These are phyloP conservation scores for Ustilago trichophora DNA, from an alignment of 1,284 basidiomycete genomes.

Conservation along the genomic window DNA sequence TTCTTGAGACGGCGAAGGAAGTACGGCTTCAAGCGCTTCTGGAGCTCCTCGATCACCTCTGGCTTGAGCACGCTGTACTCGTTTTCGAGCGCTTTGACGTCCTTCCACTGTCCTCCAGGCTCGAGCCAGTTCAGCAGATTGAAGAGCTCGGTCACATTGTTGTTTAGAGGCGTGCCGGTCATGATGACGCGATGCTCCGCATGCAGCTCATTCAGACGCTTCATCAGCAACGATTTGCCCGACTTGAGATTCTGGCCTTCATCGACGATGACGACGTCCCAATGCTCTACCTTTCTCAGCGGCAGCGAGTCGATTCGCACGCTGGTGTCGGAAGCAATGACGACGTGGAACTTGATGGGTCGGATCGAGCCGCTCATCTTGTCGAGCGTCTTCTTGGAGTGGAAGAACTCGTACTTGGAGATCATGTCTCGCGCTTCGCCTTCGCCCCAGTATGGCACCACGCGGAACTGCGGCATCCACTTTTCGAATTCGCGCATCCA, in stretches of 20 bases:
- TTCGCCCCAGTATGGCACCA: constrained; percentile 79
- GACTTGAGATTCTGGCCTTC: constrained; percentile 80
- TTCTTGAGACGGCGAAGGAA: constrained; percentile 91
- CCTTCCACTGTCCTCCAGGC: constrained; percentile 42
- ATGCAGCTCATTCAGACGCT: constrained; percentile 82
- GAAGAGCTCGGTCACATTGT: constrained; percentile 83
- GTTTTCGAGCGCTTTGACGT: constrained; percentile 41
- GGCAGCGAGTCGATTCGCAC: constrained; percentile 36
- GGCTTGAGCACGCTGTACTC: constrained; percentile 55
- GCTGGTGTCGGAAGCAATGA: constrained; percentile 42
- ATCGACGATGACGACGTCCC: constrained; percentile 91
- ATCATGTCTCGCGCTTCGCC: constrained; percentile 76
- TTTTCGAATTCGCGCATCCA: constrained; percentile 84
- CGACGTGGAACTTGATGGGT: constrained; percentile 49
- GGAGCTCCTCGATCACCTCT: constrained; percentile 73
- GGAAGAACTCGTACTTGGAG: constrained; percentile 81
- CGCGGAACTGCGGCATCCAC: constrained; percentile 80
- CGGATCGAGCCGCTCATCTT: constrained; percentile 53
- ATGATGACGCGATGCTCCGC: constrained; percentile 85
- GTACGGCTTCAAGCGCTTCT: constrained; percentile 81
- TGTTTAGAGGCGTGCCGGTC: constrained; percentile 94
- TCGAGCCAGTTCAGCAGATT: constrained; percentile 54
- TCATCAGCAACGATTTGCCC: constrained; percentile 78
- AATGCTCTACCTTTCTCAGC: constrained; percentile 80
- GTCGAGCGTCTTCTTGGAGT: constrained; percentile 67